These are phyloP conservation scores for Trypanosoma brucei DNA, from an alignment of 208 protist genomes.

Conservation along the genomic window DNA sequence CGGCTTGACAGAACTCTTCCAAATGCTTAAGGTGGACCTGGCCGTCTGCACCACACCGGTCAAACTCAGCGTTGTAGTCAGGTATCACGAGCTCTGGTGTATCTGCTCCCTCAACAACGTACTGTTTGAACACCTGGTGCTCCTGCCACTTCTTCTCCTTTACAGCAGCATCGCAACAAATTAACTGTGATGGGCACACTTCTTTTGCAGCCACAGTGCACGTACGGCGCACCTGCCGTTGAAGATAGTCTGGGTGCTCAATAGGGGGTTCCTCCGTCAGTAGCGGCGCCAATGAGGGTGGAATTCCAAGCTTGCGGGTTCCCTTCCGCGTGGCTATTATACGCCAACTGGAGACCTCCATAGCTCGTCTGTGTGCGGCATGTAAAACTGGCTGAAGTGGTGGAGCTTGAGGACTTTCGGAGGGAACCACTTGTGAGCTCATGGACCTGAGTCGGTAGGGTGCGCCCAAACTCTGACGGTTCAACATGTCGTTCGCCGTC, in stretches of 20 bases:
- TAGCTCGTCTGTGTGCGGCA: slow-evolving; percentile 41
- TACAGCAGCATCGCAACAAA: slow-evolving; percentile 31
- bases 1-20: slow-evolving; percentile 47
- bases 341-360: slow-evolving; percentile 37
- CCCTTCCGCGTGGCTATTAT: slow-evolving; percentile 48
- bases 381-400: slow-evolving; percentile 60
- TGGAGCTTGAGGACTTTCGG: slow-evolving; percentile 3
- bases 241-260: slow-evolving; percentile 51
- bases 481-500: slow-evolving; percentile 42
- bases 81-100: slow-evolving; percentile 48
- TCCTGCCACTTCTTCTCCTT: slow-evolving; percentile 60
- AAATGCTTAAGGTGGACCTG: slow-evolving; percentile 48
- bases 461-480: slow-evolving; percentile 3
- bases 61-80: slow-evolving; percentile 61
- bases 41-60: slow-evolving; percentile 40
- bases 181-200: slow-evolving; percentile 13
- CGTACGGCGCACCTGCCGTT: slow-evolving; percentile 9
- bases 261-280: slow-evolving; percentile 63
- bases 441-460: neutral
- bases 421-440: neutral
- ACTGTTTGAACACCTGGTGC: slow-evolving; percentile 42
- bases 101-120: slow-evolving; percentile 28
- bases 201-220: slow-evolving; percentile 14
- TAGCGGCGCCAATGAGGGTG: slow-evolving; percentile 56
- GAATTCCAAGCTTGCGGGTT: slow-evolving; percentile 39